Percentiles rank a stretch among this genome's conserved stretches.
Evolutionary conservation across 2,329 filamentous ascomycete genomes (phyloP).

Genomic region (Ceratocystis cubensis): DNA sequence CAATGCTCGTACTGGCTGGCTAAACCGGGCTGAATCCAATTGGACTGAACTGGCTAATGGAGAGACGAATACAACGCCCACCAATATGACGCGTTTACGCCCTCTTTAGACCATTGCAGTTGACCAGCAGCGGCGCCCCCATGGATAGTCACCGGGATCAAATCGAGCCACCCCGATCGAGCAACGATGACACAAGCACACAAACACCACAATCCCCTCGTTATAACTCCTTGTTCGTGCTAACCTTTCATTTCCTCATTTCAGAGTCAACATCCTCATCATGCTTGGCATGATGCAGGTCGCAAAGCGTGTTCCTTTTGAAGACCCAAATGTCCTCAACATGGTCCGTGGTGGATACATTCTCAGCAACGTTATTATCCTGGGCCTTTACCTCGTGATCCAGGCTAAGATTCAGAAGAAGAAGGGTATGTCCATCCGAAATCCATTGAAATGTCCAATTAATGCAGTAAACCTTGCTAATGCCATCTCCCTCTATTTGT

Average conservation of each 20-base stretch:
- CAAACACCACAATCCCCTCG: not conserved
- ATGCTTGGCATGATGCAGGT: constrained; percentile 98
- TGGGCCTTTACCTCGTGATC: constrained; percentile 72
- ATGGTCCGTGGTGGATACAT: constrained; percentile 43
- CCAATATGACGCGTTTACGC: not conserved
- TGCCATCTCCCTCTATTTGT: constrained; percentile 18
- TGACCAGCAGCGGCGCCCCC: not conserved
- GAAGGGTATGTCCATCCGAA: constrained; percentile 56
- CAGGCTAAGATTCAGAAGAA: constrained; percentile 83
- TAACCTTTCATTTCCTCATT: not conserved
- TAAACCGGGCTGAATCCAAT: no score
- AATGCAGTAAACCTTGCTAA: constrained; percentile 8
- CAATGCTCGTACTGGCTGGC: not conserved
- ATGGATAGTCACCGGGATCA: not conserved
- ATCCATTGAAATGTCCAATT: no score
- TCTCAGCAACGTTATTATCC: constrained; percentile 66
- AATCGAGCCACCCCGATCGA: not conserved
- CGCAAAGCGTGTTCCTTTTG: constrained; percentile 88
- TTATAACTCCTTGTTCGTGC: not conserved
- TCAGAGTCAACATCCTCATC: constrained; percentile 82
- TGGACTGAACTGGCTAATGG: no score
- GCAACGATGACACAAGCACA: not conserved
- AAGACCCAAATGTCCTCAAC: constrained; percentile 56
- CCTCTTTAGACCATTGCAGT: not conserved
- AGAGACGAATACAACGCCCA: no score